These are phyloP conservation scores for Xylariaceae sp. DNA, from an alignment of 2,329 filamentous ascomycete species.

Conservation along the genomic window DNA sequence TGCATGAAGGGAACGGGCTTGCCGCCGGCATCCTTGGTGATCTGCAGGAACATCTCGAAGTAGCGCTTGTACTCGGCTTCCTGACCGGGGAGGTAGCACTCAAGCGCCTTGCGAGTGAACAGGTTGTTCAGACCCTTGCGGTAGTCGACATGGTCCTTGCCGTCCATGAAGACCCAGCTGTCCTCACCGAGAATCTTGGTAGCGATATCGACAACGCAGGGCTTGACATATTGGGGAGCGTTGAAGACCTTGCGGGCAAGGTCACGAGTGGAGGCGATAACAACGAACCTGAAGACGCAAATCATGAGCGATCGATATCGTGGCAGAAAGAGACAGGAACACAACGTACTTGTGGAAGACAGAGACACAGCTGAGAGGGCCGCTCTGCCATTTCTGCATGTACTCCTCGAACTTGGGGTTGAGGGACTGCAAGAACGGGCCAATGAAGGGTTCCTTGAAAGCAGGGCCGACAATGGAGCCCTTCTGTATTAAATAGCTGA, in stretches of 20 bases:
- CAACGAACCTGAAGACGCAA: constrained; percentile 66
- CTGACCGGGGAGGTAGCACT: constrained; percentile 83
- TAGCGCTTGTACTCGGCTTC: constrained; percentile 87
- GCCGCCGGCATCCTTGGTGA: constrained; percentile 66
- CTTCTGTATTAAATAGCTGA: constrained; percentile 69
- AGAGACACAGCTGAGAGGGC: constrained; percentile 89
- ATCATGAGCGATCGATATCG: constrained; percentile 6
- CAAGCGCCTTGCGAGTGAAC: constrained; percentile 86
- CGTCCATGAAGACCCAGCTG: constrained; percentile 97
- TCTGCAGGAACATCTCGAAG: constrained; percentile 70
- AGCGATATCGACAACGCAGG: constrained; percentile 90
- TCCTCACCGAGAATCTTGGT: constrained; percentile 86
- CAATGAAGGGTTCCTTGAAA: constrained; percentile 81
- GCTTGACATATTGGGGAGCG: constrained; percentile 85
- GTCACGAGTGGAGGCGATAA: constrained; percentile 91
- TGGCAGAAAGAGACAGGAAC: neutral
- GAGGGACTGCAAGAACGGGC: constrained; percentile 89
- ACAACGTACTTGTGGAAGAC: constrained; percentile 91
- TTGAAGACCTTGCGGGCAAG: constrained; percentile 97
- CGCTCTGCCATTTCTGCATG: constrained; percentile 86
- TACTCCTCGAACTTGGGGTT: constrained; percentile 91
- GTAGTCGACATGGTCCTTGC: constrained; percentile 91
- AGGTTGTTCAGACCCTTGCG: constrained; percentile 93
- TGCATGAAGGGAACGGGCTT: constrained; percentile 84
- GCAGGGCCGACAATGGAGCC: constrained; percentile 68